Percentiles rank a stretch among this genome's conserved stretches.
phyloP scores from a whole-genome alignment of 192 early-diverging fungal species.

The Phlyctochytrium bullatum region DNA sequence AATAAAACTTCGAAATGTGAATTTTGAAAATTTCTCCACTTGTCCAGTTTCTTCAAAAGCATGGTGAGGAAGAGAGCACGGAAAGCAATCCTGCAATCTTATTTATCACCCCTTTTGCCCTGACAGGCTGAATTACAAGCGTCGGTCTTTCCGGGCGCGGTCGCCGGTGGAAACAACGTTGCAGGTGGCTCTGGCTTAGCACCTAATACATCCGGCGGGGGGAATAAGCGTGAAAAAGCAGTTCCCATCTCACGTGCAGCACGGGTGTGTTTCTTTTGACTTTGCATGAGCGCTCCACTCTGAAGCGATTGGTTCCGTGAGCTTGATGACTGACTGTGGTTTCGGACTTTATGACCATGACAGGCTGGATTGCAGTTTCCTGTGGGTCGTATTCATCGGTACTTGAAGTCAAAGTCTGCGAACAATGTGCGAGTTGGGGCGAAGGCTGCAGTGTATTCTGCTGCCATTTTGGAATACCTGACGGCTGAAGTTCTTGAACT shows the following conservation, averaged over 20 bases:
- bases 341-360: not conserved
- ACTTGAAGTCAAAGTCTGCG: slow-evolving; percentile 77
- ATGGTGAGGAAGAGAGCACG: no score
- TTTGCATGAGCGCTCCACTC: not conserved
- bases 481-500: slow-evolving; percentile 91
- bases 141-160: no score
- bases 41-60: no score
- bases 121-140: no score
- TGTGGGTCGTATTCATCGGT: slow-evolving; percentile 91
- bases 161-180: no score
- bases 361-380: slow-evolving; percentile 72
- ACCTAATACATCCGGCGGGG: no score
- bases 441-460: slow-evolving; percentile 88
- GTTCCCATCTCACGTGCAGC: slow-evolving; percentile 33
- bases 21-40: no score
- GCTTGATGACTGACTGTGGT: not conserved
- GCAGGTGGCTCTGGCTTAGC: no score
- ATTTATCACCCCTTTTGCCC: no score
- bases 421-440: slow-evolving; percentile 83
- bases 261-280: slow-evolving; percentile 21
- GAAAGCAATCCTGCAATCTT: no score
- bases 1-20: no score
- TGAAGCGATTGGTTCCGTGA: not conserved
- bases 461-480: slow-evolving; percentile 90
- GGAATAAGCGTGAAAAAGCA: slow-evolving; percentile 26